Conservation (phyloP, 176 grass and related monocot genomes). For the Areca catechu region DNA sequence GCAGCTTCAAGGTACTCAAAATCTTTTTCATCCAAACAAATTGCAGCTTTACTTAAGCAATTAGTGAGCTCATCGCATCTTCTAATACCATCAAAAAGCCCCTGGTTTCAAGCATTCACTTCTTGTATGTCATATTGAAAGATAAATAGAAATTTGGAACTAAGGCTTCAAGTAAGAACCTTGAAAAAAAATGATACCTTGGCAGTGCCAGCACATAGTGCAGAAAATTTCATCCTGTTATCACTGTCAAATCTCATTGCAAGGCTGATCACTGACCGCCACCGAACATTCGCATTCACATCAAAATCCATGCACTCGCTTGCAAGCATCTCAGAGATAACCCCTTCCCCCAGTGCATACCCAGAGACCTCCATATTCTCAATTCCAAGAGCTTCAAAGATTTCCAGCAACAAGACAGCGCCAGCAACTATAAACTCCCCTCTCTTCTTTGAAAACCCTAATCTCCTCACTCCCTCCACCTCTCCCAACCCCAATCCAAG, state of each 20-base stretch:
- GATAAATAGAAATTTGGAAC: too few species aligned
- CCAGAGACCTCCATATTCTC: conserved; percentile 8
- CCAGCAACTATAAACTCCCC: conserved; percentile 5
- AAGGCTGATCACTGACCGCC: neutral
- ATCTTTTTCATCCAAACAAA: conserved; percentile 3
- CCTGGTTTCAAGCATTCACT: neutral
- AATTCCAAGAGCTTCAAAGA: conserved; percentile 10
- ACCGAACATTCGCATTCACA: neutral
- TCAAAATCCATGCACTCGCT: conserved; percentile 4
- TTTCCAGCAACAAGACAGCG: neutral
- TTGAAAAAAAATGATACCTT: conserved; percentile 1
- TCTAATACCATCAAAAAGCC: conserved; percentile 8
- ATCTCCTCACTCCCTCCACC: neutral
- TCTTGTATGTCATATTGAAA: too few species aligned
- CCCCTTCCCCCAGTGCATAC: conserved; percentile 6
- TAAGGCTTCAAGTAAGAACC: neutral
- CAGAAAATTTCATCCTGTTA: neutral
- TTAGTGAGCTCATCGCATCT: neutral
- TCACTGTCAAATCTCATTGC: neutral
- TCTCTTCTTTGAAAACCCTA: conserved; percentile 6
- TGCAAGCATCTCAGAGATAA: conserved; percentile 8
- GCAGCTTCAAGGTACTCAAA: conserved; percentile 9
- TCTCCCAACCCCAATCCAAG: neutral
- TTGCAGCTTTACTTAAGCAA: too few species aligned
- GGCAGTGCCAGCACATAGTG: neutral